phyloP scores from a whole-genome alignment of 2,329 filamentous ascomycete genomes.

The Monosporascus sp. region DNA sequence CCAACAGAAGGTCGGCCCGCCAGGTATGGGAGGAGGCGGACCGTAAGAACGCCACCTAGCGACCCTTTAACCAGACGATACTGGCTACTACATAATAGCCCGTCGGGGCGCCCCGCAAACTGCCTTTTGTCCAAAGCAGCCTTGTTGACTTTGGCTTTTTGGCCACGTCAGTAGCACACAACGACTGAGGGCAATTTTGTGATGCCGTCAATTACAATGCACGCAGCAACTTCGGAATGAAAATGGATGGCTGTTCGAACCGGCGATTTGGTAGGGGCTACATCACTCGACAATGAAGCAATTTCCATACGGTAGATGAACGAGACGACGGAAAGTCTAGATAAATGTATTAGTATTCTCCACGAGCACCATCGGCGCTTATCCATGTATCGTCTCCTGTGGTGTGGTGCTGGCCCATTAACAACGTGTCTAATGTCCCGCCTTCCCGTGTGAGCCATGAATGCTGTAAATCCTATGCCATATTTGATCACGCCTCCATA shows the following conservation, averaged over 20 bases:
- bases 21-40: slow-evolving; percentile 11
- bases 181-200: not conserved
- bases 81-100: too few species aligned
- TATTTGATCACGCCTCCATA: not conserved
- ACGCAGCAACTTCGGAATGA: too few species aligned
- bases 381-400: not conserved
- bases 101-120: too few species aligned
- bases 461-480: not conserved
- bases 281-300: not conserved
- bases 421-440: not conserved
- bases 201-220: not conserved
- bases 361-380: not conserved
- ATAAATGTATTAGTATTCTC: not conserved
- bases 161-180: not conserved
- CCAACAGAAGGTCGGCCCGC: slow-evolving; percentile 13
- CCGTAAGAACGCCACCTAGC: not conserved
- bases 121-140: too few species aligned
- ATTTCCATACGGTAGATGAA: not conserved
- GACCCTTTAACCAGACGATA: not conserved
- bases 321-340: not conserved
- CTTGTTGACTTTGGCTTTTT: not conserved
- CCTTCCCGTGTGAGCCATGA: not conserved
- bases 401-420: too few species aligned
- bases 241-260: too few species aligned
- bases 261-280: not conserved